Evolutionary conservation across 164 flowering plant genomes (phyloP), one percentile per base, ranked within the genome.

Genomic region (Kalanchoe fedtschenkoi): DNA sequence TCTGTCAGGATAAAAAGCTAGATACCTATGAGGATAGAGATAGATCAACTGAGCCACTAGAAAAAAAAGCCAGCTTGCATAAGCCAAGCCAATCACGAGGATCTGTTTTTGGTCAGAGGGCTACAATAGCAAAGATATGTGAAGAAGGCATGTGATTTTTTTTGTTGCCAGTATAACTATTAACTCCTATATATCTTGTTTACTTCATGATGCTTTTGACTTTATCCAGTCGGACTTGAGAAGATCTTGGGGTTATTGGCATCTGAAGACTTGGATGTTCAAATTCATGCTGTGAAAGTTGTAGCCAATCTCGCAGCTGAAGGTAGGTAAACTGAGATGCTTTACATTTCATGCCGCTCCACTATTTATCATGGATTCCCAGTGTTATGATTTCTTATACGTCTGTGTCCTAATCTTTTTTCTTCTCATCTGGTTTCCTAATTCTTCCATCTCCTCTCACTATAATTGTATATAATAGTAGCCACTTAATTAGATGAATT

Each of bases 221-320:
- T 32, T 33, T 56, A 65, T 69, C 35, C 85, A 91, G 96, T 91
- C 77, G 96, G 95, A 32, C 84, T 89, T 63, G 77, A 75, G 62
- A 91, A 80, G 82, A 81, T 87, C 65, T 28, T 91, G 32, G 77
- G 81, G 15, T 69, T 84, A 65, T 69, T 89, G 64, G 61, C 73
- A 70, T 89, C 96, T 72, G 85, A 78, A 74, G 91, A 91, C 62
- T 53, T 75, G 37, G 95, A 84, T 70, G 83, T 83, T 62, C 96
- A 87, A 78, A 84, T 76, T 22, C 92, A 91, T 75, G 95, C 95
- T 44, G 82, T 85, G 60, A 91, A 89, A 71, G 84, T 87, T 71
- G 81, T 91, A 44, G 98, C 96, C 59, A 91, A 91, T 73, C 96
- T 91, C 66, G 96, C 98, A 68, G 92, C 96, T 62, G 96, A 91